Percentiles rank a stretch among this genome's conserved stretches.
Evolutionary conservation across 768 basidiomycete species (phyloP).

Genomic region (Phallus indusiatus): DNA sequence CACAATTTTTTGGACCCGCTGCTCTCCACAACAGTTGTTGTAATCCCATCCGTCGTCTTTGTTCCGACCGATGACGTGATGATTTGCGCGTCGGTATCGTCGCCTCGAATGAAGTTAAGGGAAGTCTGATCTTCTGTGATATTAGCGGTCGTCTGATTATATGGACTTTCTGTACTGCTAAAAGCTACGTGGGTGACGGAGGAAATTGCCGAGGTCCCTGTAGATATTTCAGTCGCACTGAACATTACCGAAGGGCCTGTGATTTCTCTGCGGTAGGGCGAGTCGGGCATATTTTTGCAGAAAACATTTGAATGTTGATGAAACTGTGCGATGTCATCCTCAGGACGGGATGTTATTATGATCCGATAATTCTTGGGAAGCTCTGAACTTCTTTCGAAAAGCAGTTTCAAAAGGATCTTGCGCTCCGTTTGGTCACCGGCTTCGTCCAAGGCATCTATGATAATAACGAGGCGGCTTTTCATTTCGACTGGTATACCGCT

Average conservation of each 20-base stretch:
- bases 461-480: slow-evolving; percentile 23
- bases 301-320: background rate
- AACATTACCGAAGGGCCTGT: background rate
- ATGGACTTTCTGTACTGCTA: background rate
- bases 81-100: too few species aligned
- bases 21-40: too few species aligned
- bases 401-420: background rate
- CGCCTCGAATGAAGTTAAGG: background rate
- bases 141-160: background rate
- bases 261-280: background rate
- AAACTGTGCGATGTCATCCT: background rate
- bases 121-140: background rate
- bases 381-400: background rate
- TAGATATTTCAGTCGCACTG: background rate
- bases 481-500: background rate
- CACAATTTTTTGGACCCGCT: too few species aligned
- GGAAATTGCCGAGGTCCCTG: background rate
- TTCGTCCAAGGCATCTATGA: slow-evolving; percentile 28
- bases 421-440: too few species aligned
- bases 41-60: too few species aligned
- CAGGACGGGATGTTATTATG: background rate
- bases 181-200: background rate
- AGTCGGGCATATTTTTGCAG: background rate
- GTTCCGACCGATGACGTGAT: too few species aligned
- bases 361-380: background rate